phyloP scores from a whole-genome alignment of 169 alveolate species.

The Plasmodium reichenowi region DNA sequence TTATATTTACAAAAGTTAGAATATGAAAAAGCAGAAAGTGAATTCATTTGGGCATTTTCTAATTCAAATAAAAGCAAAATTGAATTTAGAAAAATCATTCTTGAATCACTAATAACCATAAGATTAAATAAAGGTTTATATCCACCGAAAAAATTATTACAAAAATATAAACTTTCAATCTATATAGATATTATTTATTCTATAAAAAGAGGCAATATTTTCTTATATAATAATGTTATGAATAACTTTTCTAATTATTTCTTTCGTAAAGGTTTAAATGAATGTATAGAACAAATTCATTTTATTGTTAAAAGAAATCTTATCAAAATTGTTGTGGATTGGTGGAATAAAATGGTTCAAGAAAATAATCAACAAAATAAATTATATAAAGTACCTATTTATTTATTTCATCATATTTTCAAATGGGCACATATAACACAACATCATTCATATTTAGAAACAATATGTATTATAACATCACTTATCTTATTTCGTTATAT shows the following conservation, averaged over 20 bases:
- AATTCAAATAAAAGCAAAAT: slow-evolving; percentile 38
- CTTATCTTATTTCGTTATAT: slow-evolving; percentile 41
- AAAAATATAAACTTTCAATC: slow-evolving; percentile 19
- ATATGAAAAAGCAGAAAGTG: slow-evolving; percentile 79
- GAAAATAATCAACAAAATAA: slow-evolving; percentile 22
- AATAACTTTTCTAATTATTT: slow-evolving; percentile 18
- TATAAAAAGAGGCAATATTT: slow-evolving; percentile 43
- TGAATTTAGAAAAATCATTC: slow-evolving; percentile 40
- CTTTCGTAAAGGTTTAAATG: slow-evolving; percentile 29
- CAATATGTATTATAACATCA: slow-evolving; percentile 41
- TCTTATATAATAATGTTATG: slow-evolving; percentile 39
- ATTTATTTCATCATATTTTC: slow-evolving; percentile 51
- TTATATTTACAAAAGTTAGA: slow-evolving; percentile 79
- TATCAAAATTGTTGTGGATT: slow-evolving; percentile 23
- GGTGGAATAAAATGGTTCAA: slow-evolving; percentile 57
- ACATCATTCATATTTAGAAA: slow-evolving; percentile 47
- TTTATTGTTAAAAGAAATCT: slow-evolving; percentile 53
- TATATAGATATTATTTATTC: slow-evolving; percentile 47
- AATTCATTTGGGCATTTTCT: slow-evolving; percentile 80
- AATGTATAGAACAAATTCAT: slow-evolving; percentile 62
- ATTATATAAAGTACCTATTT: slow-evolving; percentile 47
- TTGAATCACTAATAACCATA: slow-evolving; percentile 28
- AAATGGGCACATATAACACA: slow-evolving; percentile 62
- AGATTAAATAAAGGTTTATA: slow-evolving; percentile 42
- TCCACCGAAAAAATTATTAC: slow-evolving; percentile 41